These are phyloP conservation scores for Amanita brunnescens DNA, from an alignment of 768 basidiomycete species.

Conservation along the genomic window DNA sequence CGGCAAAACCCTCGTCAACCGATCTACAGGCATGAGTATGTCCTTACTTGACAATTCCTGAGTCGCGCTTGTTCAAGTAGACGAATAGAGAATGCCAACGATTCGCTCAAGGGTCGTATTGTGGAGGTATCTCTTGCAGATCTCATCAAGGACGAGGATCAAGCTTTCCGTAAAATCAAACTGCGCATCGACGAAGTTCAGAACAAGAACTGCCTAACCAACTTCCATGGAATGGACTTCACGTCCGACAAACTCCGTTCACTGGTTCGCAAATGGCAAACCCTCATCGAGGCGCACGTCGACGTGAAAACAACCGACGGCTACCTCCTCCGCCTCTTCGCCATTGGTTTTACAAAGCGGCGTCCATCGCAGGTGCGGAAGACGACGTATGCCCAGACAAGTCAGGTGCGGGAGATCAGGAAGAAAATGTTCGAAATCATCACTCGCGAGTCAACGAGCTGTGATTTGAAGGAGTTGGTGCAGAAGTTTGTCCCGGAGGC, in stretches of 20 bases:
- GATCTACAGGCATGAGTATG: slow-evolving; percentile 96
- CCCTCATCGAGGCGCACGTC: slow-evolving; percentile 96
- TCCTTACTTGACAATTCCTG: slow-evolving; percentile 14
- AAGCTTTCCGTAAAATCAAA: slow-evolving; percentile 99
- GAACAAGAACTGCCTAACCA: slow-evolving; percentile 99
- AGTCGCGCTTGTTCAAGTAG: not conserved
- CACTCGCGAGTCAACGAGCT: slow-evolving; percentile 89
- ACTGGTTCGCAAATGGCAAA: slow-evolving; percentile 99
- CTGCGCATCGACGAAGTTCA: slow-evolving; percentile 93
- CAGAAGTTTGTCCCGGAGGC: slow-evolving; percentile 99
- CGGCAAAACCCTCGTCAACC: slow-evolving; percentile 98
- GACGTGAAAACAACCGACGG: slow-evolving; percentile 99
- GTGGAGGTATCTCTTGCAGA: slow-evolving; percentile 95
- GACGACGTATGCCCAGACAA: slow-evolving; percentile 95
- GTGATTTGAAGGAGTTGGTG: slow-evolving; percentile 96
- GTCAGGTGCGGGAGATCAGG: slow-evolving; percentile 94
- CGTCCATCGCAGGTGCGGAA: slow-evolving; percentile 95
- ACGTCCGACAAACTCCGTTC: slow-evolving; percentile 99
- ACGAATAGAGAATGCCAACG: slow-evolving; percentile 87
- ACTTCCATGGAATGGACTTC: slow-evolving; percentile 99
- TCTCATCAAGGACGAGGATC: slow-evolving; percentile 99
- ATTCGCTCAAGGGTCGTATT: slow-evolving; percentile 95
- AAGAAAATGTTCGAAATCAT: slow-evolving; percentile 99
- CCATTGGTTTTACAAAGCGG: slow-evolving; percentile 98
- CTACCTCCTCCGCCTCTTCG: slow-evolving; percentile 97